Evolutionary conservation across 2,329 filamentous ascomycete genomes (phyloP), one percentile per base, ranked within the genome.

Genomic region (Daldinia eschscholtzii): DNA sequence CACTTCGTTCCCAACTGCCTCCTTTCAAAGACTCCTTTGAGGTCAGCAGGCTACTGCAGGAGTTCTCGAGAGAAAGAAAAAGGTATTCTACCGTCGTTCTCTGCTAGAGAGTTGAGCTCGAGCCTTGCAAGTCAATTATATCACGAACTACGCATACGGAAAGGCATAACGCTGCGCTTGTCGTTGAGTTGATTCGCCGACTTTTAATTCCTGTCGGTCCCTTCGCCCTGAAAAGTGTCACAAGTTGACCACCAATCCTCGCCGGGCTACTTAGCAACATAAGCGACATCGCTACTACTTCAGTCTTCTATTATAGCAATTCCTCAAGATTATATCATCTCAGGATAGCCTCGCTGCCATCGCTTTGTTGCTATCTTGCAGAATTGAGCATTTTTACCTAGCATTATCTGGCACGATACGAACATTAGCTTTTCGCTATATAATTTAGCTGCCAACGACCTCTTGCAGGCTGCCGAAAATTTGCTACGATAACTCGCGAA

Each of bases 31-130:
- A 85, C 88, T 90, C 88, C 89, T 91, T 91, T 91, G 89, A 91
- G 89, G 89, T 90, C 91, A 93, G 91, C 91, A 87, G 90, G 91
- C 84, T 87, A 87, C 91, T 93, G 91, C 91, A 93, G 91, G 89
- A 92, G 88, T 76, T 77, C 72, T 74, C 72, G 72, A 75, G 72
- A 74, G 64, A 72, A 65, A 73, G 66, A 71, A 52, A 72, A 65
- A 77, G 79, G 79, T 77, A 75, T 74, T 74, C 73, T 78, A 81
- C 79, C 80, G 77, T 79, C 76, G 72, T 74, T 73, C 73, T 74
- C 72, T 74, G 74, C 71, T 74, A 75, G 74, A 73, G 65, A 72
- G 68, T 71, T 71, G 67, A 72, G 44, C 70, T 72, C 72, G 70
- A 72, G 65, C 66, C 65, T 70, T 64, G 68, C 61, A 64, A 68